Percentiles rank a stretch among this genome's conserved stretches.
phyloP scores from a whole-genome alignment of 768 basidiomycete species.

The Russula olivacea region DNA sequence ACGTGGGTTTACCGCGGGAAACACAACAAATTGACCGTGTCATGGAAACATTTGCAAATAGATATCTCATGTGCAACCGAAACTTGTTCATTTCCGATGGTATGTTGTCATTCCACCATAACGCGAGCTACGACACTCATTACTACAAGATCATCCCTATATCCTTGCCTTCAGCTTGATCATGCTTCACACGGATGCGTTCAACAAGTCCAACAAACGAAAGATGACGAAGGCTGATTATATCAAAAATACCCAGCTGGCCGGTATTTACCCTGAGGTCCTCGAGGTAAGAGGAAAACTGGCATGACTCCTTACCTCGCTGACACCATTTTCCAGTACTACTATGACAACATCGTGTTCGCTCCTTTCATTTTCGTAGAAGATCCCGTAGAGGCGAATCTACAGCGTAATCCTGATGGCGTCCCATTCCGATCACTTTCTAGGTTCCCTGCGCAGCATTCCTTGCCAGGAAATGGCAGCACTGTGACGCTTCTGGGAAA shows the following conservation, averaged over 20 bases:
- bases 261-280: constrained; percentile 75
- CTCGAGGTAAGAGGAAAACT: constrained; percentile 60
- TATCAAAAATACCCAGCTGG: constrained; percentile 83
- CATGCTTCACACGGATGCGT: constrained; percentile 97
- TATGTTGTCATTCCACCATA: constrained; percentile 30
- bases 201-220: constrained; percentile 94
- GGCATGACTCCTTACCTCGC: neutral
- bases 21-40: constrained; percentile 98
- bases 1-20: constrained; percentile 86
- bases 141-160: constrained; percentile 81
- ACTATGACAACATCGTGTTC: constrained; percentile 94
- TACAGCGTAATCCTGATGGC: constrained; percentile 46
- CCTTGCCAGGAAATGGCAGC: constrained; percentile 29
- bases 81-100: constrained; percentile 73
- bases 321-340: constrained; percentile 50
- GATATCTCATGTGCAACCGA: constrained; percentile 81
- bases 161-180: constrained; percentile 96
- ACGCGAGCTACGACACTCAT: constrained; percentile 4
- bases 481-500: constrained; percentile 45
- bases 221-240: constrained; percentile 98
- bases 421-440: constrained; percentile 36
- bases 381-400: constrained; percentile 70
- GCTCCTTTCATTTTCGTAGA: constrained; percentile 97
- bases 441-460: constrained; percentile 30
- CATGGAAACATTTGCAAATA: constrained; percentile 87